A percentile compares a stretch with the other conserved stretches of the same genome.
Evolutionary conservation across 345 rosid species (phyloP).

Genomic region (Lagerstroemia speciosa): DNA sequence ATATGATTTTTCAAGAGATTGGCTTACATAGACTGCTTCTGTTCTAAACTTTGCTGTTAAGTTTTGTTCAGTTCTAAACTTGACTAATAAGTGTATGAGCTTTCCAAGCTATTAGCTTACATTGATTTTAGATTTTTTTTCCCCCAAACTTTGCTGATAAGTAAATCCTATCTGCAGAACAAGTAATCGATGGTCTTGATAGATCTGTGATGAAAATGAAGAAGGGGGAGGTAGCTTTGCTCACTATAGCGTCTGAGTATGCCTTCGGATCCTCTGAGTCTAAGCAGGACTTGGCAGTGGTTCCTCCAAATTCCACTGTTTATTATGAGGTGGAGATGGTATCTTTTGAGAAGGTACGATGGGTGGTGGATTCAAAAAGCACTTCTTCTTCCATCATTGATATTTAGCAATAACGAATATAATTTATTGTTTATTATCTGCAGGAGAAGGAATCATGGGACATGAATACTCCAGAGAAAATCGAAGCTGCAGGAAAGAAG

Average conservation of each 20-base stretch:
- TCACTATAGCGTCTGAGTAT: slow-evolving; percentile 70
- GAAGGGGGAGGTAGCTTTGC: slow-evolving; percentile 74
- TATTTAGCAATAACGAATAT: background rate
- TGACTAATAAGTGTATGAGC: too few species aligned
- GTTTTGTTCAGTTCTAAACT: too few species aligned
- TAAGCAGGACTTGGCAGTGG: slow-evolving; percentile 61
- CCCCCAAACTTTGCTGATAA: background rate
- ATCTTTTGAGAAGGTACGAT: slow-evolving; percentile 57
- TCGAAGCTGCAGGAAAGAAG: slow-evolving; percentile 82
- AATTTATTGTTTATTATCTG: background rate
- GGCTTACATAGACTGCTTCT: too few species aligned
- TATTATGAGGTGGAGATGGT: slow-evolving; percentile 69
- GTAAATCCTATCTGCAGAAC: slow-evolving; percentile 36
- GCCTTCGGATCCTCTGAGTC: slow-evolving; percentile 77
- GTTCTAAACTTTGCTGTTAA: too few species aligned
- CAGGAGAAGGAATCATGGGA: slow-evolving; percentile 97
- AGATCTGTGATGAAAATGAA: slow-evolving; percentile 64
- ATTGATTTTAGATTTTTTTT: too few species aligned
- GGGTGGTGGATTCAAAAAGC: background rate
- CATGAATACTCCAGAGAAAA: slow-evolving; percentile 80
- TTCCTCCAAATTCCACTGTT: slow-evolving; percentile 74
- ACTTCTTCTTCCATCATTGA: background rate
- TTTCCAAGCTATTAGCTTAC: too few species aligned
- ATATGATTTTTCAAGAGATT: slow-evolving; percentile 11
- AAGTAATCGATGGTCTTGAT: slow-evolving; percentile 33